Evolutionary conservation across 1,284 basidiomycete genomes (phyloP).

Genomic region (Leccinum variabile): DNA sequence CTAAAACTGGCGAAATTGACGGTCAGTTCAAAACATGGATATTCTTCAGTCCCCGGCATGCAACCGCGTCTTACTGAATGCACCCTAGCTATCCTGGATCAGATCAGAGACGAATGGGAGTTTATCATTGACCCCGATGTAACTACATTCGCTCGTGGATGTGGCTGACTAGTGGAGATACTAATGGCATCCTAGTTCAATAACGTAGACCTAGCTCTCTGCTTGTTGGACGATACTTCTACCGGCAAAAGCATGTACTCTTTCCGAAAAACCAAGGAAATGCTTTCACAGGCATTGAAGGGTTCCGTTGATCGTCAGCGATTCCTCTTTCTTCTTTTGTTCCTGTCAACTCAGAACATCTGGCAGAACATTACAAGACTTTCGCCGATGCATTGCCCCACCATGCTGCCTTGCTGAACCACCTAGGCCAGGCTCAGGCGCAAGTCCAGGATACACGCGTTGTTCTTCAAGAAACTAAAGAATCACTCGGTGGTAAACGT

Average conservation of each 20-base stretch:
- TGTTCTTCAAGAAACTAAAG: conserved; percentile 77
- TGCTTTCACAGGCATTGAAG: conserved; percentile 76
- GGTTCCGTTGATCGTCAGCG: conserved; percentile 82
- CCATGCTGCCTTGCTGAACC: conserved; percentile 73
- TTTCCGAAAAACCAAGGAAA: conserved; percentile 71
- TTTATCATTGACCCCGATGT: conserved; percentile 85
- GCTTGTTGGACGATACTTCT: conserved; percentile 74
- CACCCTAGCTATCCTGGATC: conserved; percentile 70
- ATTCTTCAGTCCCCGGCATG: not conserved
- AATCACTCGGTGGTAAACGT: conserved; percentile 73
- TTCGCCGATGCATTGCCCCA: conserved; percentile 90
- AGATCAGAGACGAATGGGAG: conserved; percentile 89
- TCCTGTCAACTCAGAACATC: conserved; percentile 5
- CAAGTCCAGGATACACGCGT: conserved; percentile 74
- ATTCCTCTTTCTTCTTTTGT: conserved; percentile 10
- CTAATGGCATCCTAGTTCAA: conserved; percentile 65
- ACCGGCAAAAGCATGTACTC: conserved; percentile 71
- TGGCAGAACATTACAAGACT: conserved; percentile 81
- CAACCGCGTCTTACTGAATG: conserved; percentile 8
- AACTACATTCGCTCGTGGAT: conserved; percentile 30
- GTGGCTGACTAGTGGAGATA: not conserved
- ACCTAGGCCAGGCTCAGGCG: conserved; percentile 68
- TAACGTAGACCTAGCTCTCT: conserved; percentile 85
- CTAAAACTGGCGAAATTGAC: conserved; percentile 71
- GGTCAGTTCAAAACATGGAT: conserved; percentile 45